Conservation (phyloP, 2,329 filamentous ascomycete genomes). For the Aspergillus vadensis region DNA sequence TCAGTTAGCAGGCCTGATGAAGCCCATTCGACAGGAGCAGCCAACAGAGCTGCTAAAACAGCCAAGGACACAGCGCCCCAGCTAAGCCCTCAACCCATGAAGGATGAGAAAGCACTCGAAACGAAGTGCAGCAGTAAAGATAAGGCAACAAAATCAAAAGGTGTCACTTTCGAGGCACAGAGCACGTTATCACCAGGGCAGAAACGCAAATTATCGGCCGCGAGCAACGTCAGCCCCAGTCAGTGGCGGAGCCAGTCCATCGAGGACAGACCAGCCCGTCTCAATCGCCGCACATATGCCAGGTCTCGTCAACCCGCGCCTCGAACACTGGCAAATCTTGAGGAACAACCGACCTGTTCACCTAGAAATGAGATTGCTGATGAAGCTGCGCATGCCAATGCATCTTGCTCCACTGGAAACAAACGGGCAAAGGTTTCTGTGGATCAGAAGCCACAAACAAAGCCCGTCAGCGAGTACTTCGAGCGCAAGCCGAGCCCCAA, state of each 20-base stretch:
- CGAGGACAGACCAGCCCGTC: conserved; percentile 4
- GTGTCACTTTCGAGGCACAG: conserved; percentile 27
- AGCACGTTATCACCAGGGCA: background rate
- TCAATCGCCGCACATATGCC: conserved; percentile 24
- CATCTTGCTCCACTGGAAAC: background rate
- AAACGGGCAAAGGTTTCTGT: conserved; percentile 18
- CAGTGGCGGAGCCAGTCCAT: background rate
- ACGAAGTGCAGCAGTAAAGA: background rate
- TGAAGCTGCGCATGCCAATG: background rate
- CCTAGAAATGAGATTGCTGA: conserved; percentile 2
- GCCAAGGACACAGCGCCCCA: background rate
- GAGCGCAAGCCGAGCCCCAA: conserved; percentile 33
- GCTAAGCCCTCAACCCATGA: background rate
- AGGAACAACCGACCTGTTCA: background rate
- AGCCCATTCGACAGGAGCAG: background rate
- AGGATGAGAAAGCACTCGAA: background rate
- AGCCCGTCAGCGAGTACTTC: conserved; percentile 24
- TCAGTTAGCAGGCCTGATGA: background rate
- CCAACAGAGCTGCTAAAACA: background rate
- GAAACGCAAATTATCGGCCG: conserved; percentile 10
- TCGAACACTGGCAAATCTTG: background rate
- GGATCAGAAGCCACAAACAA: conserved; percentile 17
- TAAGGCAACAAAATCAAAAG: conserved; percentile 23
- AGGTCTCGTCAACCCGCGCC: conserved; percentile 11
- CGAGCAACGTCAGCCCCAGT: background rate